phyloP scores from a whole-genome alignment of 495 filamentous ascomycete species.

The Tuber melanosporum region DNA sequence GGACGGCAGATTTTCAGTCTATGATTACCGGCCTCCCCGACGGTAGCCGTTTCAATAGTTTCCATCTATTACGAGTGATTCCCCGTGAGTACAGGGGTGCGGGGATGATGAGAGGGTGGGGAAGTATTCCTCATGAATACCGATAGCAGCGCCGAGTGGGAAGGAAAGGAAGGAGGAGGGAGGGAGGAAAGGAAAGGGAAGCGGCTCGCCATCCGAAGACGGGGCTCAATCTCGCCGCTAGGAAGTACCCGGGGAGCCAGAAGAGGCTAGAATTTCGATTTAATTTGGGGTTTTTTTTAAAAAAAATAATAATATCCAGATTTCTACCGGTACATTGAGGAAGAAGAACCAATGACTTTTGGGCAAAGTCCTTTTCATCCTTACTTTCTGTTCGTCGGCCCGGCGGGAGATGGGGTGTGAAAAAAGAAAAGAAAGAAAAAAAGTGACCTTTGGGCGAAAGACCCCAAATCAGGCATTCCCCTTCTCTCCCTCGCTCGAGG shows the following conservation, averaged over 20 bases:
- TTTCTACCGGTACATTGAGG: neutral
- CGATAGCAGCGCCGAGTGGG: neutral
- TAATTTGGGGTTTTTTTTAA: neutral
- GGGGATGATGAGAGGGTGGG: neutral
- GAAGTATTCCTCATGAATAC: neutral
- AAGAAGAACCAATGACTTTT: neutral
- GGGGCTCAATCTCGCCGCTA: neutral
- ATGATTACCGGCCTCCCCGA: neutral
- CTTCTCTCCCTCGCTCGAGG: neutral
- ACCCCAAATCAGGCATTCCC: neutral
- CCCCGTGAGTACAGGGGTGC: neutral
- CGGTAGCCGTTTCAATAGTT: neutral
- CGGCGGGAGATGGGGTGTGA: neutral
- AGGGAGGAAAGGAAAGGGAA: neutral
- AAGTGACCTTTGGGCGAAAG: neutral
- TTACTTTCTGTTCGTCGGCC: neutral
- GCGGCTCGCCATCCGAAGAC: neutral
- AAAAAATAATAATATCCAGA: neutral
- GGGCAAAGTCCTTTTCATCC: neutral
- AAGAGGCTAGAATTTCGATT: neutral
- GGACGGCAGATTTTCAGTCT: neutral
- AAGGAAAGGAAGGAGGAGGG: neutral
- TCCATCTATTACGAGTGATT: conserved; percentile 3
- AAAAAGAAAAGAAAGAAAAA: neutral
- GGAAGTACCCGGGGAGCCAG: neutral